These are phyloP conservation scores for Salix koriyanagi DNA, from an alignment of 345 rosid genomes.

Conservation along the genomic window DNA sequence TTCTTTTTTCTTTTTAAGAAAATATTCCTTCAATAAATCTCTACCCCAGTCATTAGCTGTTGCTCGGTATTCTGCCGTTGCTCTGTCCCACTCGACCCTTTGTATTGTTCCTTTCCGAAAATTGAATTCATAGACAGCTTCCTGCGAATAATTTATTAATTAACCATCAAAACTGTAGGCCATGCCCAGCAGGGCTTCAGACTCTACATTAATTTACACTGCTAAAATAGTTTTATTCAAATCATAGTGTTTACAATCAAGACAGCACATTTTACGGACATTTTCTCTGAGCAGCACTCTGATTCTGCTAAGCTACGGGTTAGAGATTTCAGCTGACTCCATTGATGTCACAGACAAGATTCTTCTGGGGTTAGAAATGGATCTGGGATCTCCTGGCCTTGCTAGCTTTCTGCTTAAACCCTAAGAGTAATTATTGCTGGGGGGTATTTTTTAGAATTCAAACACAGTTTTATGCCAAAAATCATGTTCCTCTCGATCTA, in stretches of 20 bases:
- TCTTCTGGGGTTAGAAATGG: not conserved
- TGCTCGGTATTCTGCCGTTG: slow-evolving; percentile 37
- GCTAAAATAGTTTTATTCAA: not conserved
- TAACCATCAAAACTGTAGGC: slow-evolving; percentile 17
- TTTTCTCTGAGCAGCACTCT: not conserved
- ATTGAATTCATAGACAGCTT: slow-evolving; percentile 25
- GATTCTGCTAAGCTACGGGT: not conserved
- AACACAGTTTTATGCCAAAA: no score
- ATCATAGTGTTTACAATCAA: not conserved
- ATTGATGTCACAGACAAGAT: not conserved
- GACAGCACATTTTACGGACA: not conserved
- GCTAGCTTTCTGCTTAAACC: not conserved
- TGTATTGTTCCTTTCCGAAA: not conserved
- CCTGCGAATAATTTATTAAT: slow-evolving; percentile 8
- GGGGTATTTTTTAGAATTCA: no score
- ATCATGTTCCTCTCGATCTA: no score
- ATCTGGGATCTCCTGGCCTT: not conserved
- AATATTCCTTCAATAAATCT: slow-evolving; percentile 10
- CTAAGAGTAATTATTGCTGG: not conserved
- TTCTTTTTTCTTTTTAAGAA: not conserved
- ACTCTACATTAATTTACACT: slow-evolving; percentile 4
- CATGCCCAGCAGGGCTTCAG: slow-evolving; percentile 7
- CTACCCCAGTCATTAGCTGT: not conserved
- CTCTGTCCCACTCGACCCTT: slow-evolving; percentile 21
- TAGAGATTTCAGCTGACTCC: not conserved